Percentiles rank a stretch among this genome's conserved stretches.
phyloP scores from a whole-genome alignment of 2,329 filamentous ascomycete genomes.

The Verticillium longisporum region DNA sequence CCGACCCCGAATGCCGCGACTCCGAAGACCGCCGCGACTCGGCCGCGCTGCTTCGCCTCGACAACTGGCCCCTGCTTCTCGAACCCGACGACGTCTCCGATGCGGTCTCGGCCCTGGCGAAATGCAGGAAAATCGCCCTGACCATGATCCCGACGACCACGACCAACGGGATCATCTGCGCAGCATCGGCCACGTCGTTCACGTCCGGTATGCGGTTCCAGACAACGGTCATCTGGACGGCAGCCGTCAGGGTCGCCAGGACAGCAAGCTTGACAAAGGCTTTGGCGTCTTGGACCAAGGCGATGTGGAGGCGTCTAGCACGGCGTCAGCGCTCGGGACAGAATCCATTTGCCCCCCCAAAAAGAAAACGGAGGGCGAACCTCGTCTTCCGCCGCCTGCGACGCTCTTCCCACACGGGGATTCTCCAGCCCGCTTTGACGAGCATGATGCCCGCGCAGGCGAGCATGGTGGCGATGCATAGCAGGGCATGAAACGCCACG shows the following conservation, averaged over 20 bases:
- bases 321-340: neutral
- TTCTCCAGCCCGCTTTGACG: slow-evolving; percentile 15
- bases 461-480: slow-evolving; percentile 21
- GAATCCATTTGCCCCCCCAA: neutral
- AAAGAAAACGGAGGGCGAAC: slow-evolving; percentile 6
- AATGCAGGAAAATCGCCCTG: slow-evolving; percentile 17
- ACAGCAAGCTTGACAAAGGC: slow-evolving; percentile 20
- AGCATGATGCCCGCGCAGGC: slow-evolving; percentile 16
- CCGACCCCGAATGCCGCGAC: neutral
- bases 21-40: slow-evolving; percentile 1
- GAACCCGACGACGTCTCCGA: neutral
- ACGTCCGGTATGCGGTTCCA: slow-evolving; percentile 23
- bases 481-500: slow-evolving; percentile 19
- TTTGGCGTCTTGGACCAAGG: slow-evolving; percentile 15
- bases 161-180: slow-evolving; percentile 24
- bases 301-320: slow-evolving; percentile 10
- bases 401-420: slow-evolving; percentile 9
- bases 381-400: slow-evolving; percentile 14
- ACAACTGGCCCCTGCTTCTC: neutral
- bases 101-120: neutral
- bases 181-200: slow-evolving; percentile 17
- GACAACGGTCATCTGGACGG: slow-evolving; percentile 23
- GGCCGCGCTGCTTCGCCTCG: slow-evolving; percentile 5
- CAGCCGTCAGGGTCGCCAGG: slow-evolving; percentile 11
- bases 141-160: slow-evolving; percentile 21